phyloP scores from a whole-genome alignment of 2,329 filamentous ascomycete species.

The Aspergillus clavatus region DNA sequence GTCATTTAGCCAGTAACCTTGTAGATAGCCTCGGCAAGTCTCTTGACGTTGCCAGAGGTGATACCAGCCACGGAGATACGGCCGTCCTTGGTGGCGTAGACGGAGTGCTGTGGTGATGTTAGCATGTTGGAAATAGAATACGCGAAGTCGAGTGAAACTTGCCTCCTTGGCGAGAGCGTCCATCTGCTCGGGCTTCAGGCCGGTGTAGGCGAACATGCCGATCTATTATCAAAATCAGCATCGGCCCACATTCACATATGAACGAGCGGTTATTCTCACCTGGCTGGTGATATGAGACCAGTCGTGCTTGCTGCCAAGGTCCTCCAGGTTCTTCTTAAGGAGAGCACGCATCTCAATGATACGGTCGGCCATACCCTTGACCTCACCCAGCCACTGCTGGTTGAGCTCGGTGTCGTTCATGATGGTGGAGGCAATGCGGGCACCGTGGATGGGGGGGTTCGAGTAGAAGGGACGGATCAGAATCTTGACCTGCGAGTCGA shows the following conservation, averaged over 20 bases:
- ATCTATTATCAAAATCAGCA: conserved; percentile 51
- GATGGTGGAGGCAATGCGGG: conserved; percentile 87
- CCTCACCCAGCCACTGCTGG: conserved; percentile 90
- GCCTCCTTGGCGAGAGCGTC: conserved; percentile 81
- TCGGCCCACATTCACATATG: neutral
- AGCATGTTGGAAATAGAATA: conserved; percentile 5
- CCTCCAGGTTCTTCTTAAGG: conserved; percentile 91
- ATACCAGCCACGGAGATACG: conserved; percentile 50
- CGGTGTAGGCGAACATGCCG: conserved; percentile 99
- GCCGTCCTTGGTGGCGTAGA: conserved; percentile 83
- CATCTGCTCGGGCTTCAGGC: conserved; percentile 87
- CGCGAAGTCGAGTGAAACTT: conserved; percentile 20
- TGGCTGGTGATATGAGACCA: conserved; percentile 98
- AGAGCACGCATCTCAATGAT: conserved; percentile 98
- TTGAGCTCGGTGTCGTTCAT: conserved; percentile 80
- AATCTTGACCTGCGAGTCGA: conserved; percentile 98
- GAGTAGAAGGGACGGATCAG: conserved; percentile 95
- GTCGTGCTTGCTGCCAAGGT: conserved; percentile 91
- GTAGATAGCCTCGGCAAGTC: conserved; percentile 48
- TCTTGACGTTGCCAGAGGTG: conserved; percentile 47
- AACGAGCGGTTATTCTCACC: conserved; percentile 26
- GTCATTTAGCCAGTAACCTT: conserved; percentile 45
- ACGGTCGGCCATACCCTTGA: conserved; percentile 98
- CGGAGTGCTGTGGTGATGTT: conserved; percentile 62
- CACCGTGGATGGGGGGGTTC: conserved; percentile 94